Evolutionary conservation across 129 eudicot genomes (phyloP).

Genomic region (Sambucus nigra): DNA sequence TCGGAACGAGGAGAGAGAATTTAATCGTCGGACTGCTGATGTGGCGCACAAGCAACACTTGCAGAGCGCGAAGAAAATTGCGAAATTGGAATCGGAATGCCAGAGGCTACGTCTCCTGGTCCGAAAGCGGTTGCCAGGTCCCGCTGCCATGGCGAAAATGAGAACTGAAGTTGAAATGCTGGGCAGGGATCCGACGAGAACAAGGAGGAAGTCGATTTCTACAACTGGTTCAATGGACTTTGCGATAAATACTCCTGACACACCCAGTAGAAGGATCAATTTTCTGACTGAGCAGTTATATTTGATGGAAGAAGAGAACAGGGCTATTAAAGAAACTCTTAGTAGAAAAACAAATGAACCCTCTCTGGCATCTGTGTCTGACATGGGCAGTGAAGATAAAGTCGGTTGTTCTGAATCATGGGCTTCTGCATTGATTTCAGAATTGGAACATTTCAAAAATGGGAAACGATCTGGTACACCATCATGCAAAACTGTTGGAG

Average conservation of each 20-base stretch:
- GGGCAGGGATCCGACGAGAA: slow-evolving; percentile 40
- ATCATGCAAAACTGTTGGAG: slow-evolving; percentile 33
- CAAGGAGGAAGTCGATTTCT: slow-evolving; percentile 45
- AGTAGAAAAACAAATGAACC: slow-evolving; percentile 31
- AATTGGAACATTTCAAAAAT: slow-evolving; percentile 29
- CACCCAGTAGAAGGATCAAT: slow-evolving; percentile 37
- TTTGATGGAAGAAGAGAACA: slow-evolving; percentile 67
- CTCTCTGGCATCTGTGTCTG: slow-evolving; percentile 45
- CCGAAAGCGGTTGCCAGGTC: slow-evolving; percentile 81
- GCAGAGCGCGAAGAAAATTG: slow-evolving; percentile 64
- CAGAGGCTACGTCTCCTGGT: slow-evolving; percentile 77
- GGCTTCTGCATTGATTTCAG: slow-evolving; percentile 41
- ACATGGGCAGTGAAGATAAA: slow-evolving; percentile 69
- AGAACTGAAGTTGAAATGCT: slow-evolving; percentile 68
- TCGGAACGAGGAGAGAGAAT: slow-evolving; percentile 82
- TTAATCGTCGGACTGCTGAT: slow-evolving; percentile 60
- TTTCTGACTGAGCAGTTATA: slow-evolving; percentile 47
- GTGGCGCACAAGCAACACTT: slow-evolving; percentile 68
- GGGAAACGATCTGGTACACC: slow-evolving; percentile 27
- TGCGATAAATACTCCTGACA: slow-evolving; percentile 26
- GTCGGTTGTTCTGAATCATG: slow-evolving; percentile 63
- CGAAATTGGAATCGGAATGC: slow-evolving; percentile 73
- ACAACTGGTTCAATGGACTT: slow-evolving; percentile 29
- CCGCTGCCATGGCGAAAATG: slow-evolving; percentile 79
- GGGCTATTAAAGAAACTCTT: slow-evolving; percentile 49